Conservation (phyloP, 2,329 filamentous ascomycete species). For the Geoglossum cookeanum region DNA sequence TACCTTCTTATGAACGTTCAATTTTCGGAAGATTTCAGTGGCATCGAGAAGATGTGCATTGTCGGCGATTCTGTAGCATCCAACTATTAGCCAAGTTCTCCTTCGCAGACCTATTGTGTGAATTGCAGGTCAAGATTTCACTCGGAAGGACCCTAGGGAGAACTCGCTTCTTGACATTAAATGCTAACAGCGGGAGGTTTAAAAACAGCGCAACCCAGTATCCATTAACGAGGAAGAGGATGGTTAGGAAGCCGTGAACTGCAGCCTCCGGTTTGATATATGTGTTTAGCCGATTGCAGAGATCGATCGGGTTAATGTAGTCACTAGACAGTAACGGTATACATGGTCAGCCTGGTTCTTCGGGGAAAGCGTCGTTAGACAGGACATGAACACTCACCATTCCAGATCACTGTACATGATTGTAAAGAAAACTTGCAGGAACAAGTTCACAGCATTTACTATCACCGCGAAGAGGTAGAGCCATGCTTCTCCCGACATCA, state of each 20-base stretch:
- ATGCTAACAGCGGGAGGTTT: constrained; percentile 78
- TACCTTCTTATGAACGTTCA: constrained; percentile 98
- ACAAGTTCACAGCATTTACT: constrained; percentile 99
- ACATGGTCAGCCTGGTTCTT: constrained; percentile 14
- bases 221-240: constrained; percentile 93
- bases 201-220: constrained; percentile 91
- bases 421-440: constrained; percentile 98
- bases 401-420: constrained; percentile 99
- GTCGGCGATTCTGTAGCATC: constrained; percentile 58
- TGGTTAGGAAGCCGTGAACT: constrained; percentile 87
- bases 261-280: constrained; percentile 98
- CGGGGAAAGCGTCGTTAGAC: background rate
- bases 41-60: constrained; percentile 95
- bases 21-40: constrained; percentile 97
- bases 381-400: constrained; percentile 47
- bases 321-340: constrained; percentile 38
- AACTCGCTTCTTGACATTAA: constrained; percentile 94
- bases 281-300: constrained; percentile 99
- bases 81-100: constrained; percentile 16
- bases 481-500: constrained; percentile 95
- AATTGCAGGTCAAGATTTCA: background rate
- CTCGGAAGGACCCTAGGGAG: background rate
- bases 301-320: constrained; percentile 99
- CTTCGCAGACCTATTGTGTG: background rate
- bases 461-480: constrained; percentile 93